Conservation (phyloP, 2,329 filamentous ascomycete species). For the Aspergillus bombycis region DNA sequence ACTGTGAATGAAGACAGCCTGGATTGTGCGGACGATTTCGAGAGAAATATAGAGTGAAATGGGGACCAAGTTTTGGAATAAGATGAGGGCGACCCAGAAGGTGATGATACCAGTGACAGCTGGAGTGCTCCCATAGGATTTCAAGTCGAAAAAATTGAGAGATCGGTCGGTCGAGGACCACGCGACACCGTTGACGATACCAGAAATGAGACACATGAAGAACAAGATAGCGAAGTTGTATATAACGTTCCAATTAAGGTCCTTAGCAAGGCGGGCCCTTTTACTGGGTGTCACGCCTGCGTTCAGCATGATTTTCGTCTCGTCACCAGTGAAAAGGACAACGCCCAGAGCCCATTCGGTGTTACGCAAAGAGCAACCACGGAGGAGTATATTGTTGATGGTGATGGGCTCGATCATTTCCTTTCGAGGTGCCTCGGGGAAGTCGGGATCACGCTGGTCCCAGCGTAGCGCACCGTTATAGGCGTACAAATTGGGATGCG, state of each 20-base stretch:
- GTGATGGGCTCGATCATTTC: conserved; percentile 90
- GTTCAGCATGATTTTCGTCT: conserved; percentile 99
- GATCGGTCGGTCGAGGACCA: conserved; percentile 79
- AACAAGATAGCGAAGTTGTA: conserved; percentile 94
- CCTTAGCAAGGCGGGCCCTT: conserved; percentile 84
- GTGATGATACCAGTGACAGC: conserved; percentile 88
- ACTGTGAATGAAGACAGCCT: conserved; percentile 97
- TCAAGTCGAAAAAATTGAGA: conserved; percentile 80
- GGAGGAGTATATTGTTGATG: conserved; percentile 92
- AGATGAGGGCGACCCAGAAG: conserved; percentile 91
- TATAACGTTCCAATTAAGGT: conserved; percentile 95
- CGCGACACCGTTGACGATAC: conserved; percentile 78
- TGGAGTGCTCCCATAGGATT: conserved; percentile 75
- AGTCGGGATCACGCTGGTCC: conserved; percentile 71
- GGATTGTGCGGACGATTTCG: conserved; percentile 89
- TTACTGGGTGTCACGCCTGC: conserved; percentile 94
- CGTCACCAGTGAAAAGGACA: conserved; percentile 90
- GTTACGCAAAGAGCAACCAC: conserved; percentile 91
- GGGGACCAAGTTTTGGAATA: conserved; percentile 98
- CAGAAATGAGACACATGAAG: conserved; percentile 83
- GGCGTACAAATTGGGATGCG: conserved; percentile 92
- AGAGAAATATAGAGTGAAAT: conserved; percentile 97
- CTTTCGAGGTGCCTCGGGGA: conserved; percentile 63
- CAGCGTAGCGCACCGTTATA: conserved; percentile 90
- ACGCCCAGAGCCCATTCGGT: conserved; percentile 95